phyloP scores from a whole-genome alignment of 768 basidiomycete species.

The Tubosaeta sp. region DNA sequence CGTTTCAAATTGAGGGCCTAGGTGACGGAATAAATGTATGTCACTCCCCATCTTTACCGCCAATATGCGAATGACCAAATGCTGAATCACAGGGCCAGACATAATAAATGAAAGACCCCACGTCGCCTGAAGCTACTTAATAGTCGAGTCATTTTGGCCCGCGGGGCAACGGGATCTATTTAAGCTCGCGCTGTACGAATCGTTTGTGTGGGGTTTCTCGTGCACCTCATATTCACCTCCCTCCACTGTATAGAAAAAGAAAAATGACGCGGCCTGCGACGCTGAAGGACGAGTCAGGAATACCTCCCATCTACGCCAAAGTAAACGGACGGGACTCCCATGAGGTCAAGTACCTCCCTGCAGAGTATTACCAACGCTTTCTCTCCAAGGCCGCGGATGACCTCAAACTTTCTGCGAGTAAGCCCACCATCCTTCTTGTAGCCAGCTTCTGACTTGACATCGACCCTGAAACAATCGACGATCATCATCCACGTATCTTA shows the following conservation, averaged over 20 bases:
- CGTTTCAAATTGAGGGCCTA: neutral
- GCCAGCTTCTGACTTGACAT: neutral
- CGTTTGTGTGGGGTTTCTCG: neutral
- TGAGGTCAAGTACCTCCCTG: neutral
- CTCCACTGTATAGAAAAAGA: neutral
- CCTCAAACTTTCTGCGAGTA: slow-evolving; percentile 38
- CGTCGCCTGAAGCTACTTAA: neutral
- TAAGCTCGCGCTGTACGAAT: neutral
- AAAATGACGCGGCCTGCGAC: neutral
- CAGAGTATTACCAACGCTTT: neutral
- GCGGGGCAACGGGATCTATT: neutral
- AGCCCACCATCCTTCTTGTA: slow-evolving; percentile 17
- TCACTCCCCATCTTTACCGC: neutral
- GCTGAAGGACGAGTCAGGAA: neutral
- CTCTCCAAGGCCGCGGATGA: neutral
- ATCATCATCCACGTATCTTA: neutral
- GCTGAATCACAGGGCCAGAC: neutral
- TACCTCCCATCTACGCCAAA: neutral
- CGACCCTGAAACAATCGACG: neutral
- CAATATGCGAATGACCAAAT: neutral
- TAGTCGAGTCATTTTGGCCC: neutral
- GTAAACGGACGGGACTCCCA: neutral
- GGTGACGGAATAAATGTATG: neutral
- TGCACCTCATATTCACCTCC: neutral
- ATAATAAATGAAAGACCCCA: neutral